A percentile compares a stretch with the other conserved stretches of the same genome.
Evolutionary conservation across 164 flowering plant genomes (phyloP).

Genomic region (Annona cherimola): DNA sequence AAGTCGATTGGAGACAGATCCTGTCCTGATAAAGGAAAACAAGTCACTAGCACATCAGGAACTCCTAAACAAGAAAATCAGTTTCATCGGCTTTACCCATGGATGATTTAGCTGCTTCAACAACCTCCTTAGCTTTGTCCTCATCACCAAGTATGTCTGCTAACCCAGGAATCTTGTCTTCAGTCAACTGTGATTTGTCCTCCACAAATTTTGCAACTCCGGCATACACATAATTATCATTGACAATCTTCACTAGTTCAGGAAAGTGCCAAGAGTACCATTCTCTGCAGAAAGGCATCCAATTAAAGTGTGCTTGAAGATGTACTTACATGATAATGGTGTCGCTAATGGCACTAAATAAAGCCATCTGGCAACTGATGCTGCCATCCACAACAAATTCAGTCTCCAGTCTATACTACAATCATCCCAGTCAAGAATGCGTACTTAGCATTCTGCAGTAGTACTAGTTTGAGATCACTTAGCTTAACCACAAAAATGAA

Average conservation of each 20-base stretch:
- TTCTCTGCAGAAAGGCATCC: slow-evolving; percentile 43
- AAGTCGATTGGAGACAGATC: slow-evolving; percentile 85
- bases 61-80: neutral
- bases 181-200: slow-evolving; percentile 66
- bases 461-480: too few species aligned
- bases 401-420: too few species aligned
- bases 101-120: slow-evolving; percentile 93
- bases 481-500: too few species aligned
- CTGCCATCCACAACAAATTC: too few species aligned
- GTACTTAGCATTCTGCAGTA: too few species aligned
- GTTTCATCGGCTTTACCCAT: slow-evolving; percentile 54
- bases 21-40: slow-evolving; percentile 55
- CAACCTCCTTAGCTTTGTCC: slow-evolving; percentile 90
- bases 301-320: neutral
- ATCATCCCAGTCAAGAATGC: too few species aligned
- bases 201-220: slow-evolving; percentile 68
- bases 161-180: slow-evolving; percentile 62
- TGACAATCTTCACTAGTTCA: slow-evolving; percentile 87
- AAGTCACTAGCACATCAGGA: slow-evolving; percentile 3
- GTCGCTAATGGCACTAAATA: too few species aligned
- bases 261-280: slow-evolving; percentile 99
- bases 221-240: slow-evolving; percentile 93
- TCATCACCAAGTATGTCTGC: slow-evolving; percentile 89
- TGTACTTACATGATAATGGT: too few species aligned
- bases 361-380: too few species aligned